Conservation (phyloP, 2,329 filamentous ascomycete genomes). For the Laburnicola sp. region DNA sequence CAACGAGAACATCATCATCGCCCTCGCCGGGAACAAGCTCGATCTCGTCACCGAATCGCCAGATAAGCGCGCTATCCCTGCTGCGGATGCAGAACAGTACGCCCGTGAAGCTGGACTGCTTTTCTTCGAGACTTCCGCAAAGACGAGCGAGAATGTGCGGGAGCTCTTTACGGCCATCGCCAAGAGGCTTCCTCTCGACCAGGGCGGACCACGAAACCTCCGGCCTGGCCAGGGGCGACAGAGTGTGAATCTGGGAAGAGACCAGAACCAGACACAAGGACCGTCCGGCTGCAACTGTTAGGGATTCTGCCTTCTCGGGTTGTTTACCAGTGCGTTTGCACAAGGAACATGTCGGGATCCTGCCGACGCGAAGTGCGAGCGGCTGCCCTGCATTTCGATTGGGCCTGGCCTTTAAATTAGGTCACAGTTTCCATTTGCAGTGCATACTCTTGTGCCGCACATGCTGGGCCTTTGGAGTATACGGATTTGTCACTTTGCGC, state of each 20-base stretch:
- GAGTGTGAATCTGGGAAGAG: slow-evolving; percentile 68
- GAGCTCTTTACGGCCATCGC: slow-evolving; percentile 97
- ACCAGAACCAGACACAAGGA: slow-evolving; percentile 61
- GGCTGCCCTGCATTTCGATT: slow-evolving; percentile 10
- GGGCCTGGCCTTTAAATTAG: slow-evolving; percentile 11
- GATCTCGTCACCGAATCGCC: slow-evolving; percentile 93
- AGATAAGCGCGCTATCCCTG: slow-evolving; percentile 89
- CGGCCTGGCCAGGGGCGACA: slow-evolving; percentile 61
- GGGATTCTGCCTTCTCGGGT: slow-evolving; percentile 24
- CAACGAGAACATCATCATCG: slow-evolving; percentile 99
- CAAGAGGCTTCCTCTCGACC: slow-evolving; percentile 95
- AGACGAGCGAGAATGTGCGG: slow-evolving; percentile 93
- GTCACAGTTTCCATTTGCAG: slow-evolving; percentile 14
- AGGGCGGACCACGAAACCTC: slow-evolving; percentile 87
- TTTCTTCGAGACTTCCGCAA: slow-evolving; percentile 98
- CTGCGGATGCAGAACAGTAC: slow-evolving; percentile 91
- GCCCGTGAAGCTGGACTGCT: slow-evolving; percentile 89
- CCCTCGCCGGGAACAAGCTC: slow-evolving; percentile 75
- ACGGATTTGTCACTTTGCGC: slow-evolving; percentile 22
- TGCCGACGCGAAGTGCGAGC: not conserved
- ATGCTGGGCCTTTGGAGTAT: slow-evolving; percentile 30
- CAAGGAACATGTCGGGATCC: not conserved
- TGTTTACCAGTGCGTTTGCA: slow-evolving; percentile 2
- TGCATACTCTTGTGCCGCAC: slow-evolving; percentile 16
- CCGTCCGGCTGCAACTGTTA: slow-evolving; percentile 67